A percentile compares a stretch with the other conserved stretches of the same genome.
phyloP scores from a whole-genome alignment of 2,329 filamentous ascomycete genomes.

The Colletotrichum paranaense region DNA sequence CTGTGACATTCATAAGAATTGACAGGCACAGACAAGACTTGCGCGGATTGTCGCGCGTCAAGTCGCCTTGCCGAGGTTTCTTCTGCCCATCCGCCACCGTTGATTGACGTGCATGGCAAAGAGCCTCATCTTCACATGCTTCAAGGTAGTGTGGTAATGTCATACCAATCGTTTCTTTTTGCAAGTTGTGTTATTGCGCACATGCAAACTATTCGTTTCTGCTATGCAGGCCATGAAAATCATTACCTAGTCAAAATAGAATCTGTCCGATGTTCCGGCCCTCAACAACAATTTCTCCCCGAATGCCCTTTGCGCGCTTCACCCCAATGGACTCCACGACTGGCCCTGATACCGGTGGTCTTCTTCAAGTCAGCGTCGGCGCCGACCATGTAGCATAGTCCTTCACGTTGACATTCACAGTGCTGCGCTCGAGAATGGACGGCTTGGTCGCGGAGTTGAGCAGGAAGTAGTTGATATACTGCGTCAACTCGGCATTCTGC shows the following conservation, averaged over 20 bases:
- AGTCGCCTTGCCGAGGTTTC: background rate
- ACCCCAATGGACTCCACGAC: background rate
- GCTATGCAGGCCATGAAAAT: background rate
- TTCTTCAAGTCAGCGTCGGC: slow-evolving; percentile 6
- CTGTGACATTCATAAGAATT: background rate
- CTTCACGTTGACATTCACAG: slow-evolving; percentile 16
- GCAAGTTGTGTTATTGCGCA: background rate
- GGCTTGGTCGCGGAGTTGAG: slow-evolving; percentile 23
- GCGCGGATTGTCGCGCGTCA: background rate
- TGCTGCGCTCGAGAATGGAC: slow-evolving; percentile 14
- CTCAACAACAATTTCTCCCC: background rate
- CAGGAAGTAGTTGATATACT: slow-evolving; percentile 67
- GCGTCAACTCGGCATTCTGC: slow-evolving; percentile 62
- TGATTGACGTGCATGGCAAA: background rate
- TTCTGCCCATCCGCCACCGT: background rate
- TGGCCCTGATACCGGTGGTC: background rate
- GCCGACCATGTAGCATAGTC: slow-evolving; percentile 23
- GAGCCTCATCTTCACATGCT: slow-evolving; percentile 3
- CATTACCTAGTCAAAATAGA: background rate
- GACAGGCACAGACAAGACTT: background rate
- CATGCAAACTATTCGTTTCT: background rate
- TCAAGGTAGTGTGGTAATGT: background rate
- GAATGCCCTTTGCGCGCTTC: background rate
- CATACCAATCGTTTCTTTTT: background rate
- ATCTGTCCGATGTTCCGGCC: background rate